Percentiles rank a stretch among this genome's conserved stretches.
Conservation (phyloP, 2,329 filamentous ascomycete genomes). For the Pestalotiopsis sp. region DNA sequence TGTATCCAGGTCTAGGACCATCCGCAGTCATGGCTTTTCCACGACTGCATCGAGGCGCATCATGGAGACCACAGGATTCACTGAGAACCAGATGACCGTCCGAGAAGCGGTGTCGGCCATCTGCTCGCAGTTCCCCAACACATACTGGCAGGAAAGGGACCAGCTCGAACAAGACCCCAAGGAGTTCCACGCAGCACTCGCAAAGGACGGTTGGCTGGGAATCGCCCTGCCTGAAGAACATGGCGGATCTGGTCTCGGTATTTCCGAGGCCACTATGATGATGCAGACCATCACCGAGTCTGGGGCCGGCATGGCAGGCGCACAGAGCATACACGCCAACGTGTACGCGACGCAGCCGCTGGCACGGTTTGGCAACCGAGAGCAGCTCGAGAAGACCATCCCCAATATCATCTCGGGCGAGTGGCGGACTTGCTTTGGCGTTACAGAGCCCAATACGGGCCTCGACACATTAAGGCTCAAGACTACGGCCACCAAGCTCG, state of each 20-base stretch:
- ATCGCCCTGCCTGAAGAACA: constrained; percentile 76
- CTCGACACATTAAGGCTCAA: constrained; percentile 75
- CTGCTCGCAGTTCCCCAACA: constrained; percentile 71
- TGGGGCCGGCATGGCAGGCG: constrained; percentile 77
- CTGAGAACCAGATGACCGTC: constrained; percentile 72
- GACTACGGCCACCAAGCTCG: constrained; percentile 60
- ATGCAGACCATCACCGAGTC: constrained; percentile 80
- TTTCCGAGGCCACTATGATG: constrained; percentile 86
- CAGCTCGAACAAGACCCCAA: constrained; percentile 70
- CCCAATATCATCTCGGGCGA: constrained; percentile 73
- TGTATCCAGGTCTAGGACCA: neutral
- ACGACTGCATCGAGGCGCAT: constrained; percentile 41
- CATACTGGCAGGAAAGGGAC: constrained; percentile 78
- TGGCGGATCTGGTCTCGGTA: constrained; percentile 75
- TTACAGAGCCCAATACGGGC: constrained; percentile 82
- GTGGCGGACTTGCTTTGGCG: constrained; percentile 77
- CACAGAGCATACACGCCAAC: constrained; percentile 65
- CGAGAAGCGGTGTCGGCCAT: constrained; percentile 70
- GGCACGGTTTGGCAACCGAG: constrained; percentile 69
- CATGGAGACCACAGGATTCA: constrained; percentile 76
- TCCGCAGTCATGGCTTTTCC: constrained; percentile 33
- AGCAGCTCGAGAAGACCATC: constrained; percentile 66
- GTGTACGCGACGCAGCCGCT: constrained; percentile 78
- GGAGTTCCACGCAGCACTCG: constrained; percentile 75
- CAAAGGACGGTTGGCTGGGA: constrained; percentile 78